Evolutionary conservation across 148 eudicot species (phyloP).

Genomic region (Simmondsia chinensis): DNA sequence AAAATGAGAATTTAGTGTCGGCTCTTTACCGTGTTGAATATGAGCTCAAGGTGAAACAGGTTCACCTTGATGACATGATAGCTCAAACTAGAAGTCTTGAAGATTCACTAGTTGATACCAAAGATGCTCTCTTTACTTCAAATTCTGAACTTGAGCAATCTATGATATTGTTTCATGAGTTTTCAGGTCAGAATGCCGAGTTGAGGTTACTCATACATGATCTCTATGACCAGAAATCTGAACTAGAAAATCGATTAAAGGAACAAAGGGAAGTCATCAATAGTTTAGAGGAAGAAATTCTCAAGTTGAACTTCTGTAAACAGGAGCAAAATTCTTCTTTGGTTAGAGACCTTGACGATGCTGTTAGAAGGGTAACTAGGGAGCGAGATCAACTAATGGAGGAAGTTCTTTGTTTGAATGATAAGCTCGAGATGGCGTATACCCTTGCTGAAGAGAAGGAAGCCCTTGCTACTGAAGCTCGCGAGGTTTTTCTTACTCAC

Average conservation of each 20-base stretch:
- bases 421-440: slow-evolving; percentile 35
- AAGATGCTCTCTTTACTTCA: slow-evolving; percentile 26
- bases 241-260: slow-evolving; percentile 37
- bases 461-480: slow-evolving; percentile 57
- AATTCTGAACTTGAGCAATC: slow-evolving; percentile 37
- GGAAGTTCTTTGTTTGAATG: slow-evolving; percentile 33
- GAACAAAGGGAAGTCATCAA: slow-evolving; percentile 42
- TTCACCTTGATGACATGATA: slow-evolving; percentile 31
- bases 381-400: slow-evolving; percentile 41
- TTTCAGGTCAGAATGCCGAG: slow-evolving; percentile 34
- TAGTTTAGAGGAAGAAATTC: slow-evolving; percentile 43
- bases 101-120: slow-evolving; percentile 24
- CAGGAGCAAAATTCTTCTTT: slow-evolving; percentile 19
- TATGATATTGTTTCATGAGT: slow-evolving; percentile 18
- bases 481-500: slow-evolving; percentile 29
- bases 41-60: slow-evolving; percentile 34
- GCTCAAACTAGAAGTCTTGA: slow-evolving; percentile 26
- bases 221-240: slow-evolving; percentile 31
- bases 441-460: slow-evolving; percentile 64
- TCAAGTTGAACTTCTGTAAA: slow-evolving; percentile 28
- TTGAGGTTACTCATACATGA: slow-evolving; percentile 36
- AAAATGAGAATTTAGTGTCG: slow-evolving; percentile 25
- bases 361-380: slow-evolving; percentile 19
- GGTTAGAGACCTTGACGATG: slow-evolving; percentile 24
- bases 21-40: slow-evolving; percentile 34